These are phyloP conservation scores for Ligustrum vulgare DNA, from an alignment of 257 asterid genomes.

Conservation along the genomic window DNA sequence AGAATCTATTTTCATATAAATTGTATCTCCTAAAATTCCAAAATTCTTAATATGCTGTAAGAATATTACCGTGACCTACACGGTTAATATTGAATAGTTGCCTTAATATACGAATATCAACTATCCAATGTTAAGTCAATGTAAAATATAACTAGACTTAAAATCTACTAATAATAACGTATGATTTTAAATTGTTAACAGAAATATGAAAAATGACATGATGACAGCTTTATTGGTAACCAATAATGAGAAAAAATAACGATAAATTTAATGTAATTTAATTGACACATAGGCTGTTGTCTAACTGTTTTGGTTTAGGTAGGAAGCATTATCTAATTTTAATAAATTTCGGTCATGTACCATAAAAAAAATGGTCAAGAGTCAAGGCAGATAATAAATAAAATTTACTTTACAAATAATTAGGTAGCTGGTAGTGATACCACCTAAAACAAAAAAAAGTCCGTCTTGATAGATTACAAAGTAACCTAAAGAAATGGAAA, in stretches of 20 bases:
- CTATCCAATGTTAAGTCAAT: no score
- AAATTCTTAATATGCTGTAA: not conserved
- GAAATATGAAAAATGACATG: not conserved
- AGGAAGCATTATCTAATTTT: no score
- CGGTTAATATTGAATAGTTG: no score
- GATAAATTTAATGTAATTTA: no score
- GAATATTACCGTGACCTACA: not conserved
- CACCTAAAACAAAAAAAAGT: slow-evolving; percentile 11
- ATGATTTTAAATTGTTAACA: no score
- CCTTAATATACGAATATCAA: no score
- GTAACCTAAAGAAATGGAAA: slow-evolving; percentile 18
- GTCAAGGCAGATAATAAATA: not conserved
- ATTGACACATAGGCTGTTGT: no score
- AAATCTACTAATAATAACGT: no score
- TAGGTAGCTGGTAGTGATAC: not conserved
- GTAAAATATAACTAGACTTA: not conserved
- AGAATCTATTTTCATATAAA: not conserved
- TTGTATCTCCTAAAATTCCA: no score
- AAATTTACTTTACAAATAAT: no score
- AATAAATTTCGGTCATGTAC: not conserved
- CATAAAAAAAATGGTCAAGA: not conserved
- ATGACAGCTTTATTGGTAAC: not conserved
- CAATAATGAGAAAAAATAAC: not conserved
- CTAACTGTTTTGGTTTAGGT: no score
- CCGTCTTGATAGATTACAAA: slow-evolving; percentile 11